A percentile compares a stretch with the other conserved stretches of the same genome.
These are phyloP conservation scores for Solanum hybrid DNA, from an alignment of 305 asterid genomes.

Conservation along the genomic window DNA sequence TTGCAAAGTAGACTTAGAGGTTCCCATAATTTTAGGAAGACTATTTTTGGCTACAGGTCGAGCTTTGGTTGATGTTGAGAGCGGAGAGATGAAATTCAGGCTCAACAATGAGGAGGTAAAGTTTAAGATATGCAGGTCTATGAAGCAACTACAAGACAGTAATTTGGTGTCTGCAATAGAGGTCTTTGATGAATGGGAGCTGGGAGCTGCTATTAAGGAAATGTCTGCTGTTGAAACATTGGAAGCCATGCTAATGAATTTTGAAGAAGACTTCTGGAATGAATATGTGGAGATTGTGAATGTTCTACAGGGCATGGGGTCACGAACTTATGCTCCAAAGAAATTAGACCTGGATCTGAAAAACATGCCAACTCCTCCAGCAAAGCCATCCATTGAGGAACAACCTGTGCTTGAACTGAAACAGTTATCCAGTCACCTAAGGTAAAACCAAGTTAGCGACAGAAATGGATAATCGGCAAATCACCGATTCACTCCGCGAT, in stretches of 20 bases:
- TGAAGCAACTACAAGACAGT: background rate
- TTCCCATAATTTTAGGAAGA: background rate
- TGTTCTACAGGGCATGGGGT: background rate
- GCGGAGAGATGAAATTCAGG: background rate
- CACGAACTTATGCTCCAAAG: background rate
- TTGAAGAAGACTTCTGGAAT: background rate
- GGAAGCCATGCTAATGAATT: background rate
- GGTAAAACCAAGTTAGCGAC: too few species aligned
- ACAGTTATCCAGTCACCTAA: background rate
- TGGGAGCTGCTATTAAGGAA: background rate
- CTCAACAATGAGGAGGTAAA: background rate
- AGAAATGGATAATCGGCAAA: too few species aligned
- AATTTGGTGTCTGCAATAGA: background rate
- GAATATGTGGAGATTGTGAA: background rate
- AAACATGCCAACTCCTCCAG: background rate
- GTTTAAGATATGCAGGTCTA: background rate
- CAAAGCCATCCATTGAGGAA: background rate
- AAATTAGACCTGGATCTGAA: background rate
- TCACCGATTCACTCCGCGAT: too few species aligned
- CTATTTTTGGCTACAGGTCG: background rate
- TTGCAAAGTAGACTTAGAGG: background rate
- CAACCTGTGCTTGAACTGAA: background rate
- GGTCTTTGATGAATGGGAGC: background rate
- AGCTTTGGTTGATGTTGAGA: background rate
- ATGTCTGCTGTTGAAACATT: background rate